A percentile compares a stretch with the other conserved stretches of the same genome.
Conservation (phyloP, 805 yeast species). For the Myxozyma vanderwaltii region DNA sequence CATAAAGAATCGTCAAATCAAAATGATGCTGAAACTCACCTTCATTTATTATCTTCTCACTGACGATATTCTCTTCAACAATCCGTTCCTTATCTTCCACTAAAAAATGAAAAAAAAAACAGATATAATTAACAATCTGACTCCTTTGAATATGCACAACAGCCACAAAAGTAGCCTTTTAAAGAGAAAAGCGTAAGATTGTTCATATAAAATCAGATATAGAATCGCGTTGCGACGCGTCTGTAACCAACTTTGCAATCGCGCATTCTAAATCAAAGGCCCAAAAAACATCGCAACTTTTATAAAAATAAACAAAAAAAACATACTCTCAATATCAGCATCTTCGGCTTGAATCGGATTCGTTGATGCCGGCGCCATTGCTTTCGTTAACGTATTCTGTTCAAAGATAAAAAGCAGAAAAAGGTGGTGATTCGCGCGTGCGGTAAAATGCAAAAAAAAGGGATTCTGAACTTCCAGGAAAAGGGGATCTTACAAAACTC, state of each 20-base stretch:
- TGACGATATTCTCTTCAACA: slow-evolving; percentile 29
- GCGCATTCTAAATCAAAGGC: too few relatives aligned
- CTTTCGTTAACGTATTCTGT: background rate
- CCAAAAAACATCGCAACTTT: too few relatives aligned
- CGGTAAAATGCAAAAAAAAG: too few relatives aligned
- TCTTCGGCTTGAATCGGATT: slow-evolving; percentile 14
- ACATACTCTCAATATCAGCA: slow-evolving; percentile 27
- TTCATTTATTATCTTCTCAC: slow-evolving; percentile 32
- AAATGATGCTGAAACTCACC: slow-evolving; percentile 12
- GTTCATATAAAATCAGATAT: too few relatives aligned
- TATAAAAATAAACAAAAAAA: background rate
- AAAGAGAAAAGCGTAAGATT: too few relatives aligned
- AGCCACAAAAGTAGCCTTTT: too few relatives aligned
- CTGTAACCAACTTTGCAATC: too few relatives aligned
- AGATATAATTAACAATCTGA: slow-evolving; percentile 1
- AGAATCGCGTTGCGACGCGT: too few relatives aligned
- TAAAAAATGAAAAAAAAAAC: background rate
- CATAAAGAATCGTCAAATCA: background rate
- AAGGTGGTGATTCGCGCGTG: too few relatives aligned
- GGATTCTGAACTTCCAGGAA: too few relatives aligned
- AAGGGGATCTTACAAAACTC: too few relatives aligned
- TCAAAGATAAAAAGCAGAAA: too few relatives aligned
- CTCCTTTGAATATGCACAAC: background rate
- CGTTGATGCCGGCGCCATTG: slow-evolving; percentile 30
- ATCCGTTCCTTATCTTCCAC: slow-evolving; percentile 32